These are phyloP conservation scores for Rhazya stricta DNA, from an alignment of 257 asterid species.

Conservation along the genomic window DNA sequence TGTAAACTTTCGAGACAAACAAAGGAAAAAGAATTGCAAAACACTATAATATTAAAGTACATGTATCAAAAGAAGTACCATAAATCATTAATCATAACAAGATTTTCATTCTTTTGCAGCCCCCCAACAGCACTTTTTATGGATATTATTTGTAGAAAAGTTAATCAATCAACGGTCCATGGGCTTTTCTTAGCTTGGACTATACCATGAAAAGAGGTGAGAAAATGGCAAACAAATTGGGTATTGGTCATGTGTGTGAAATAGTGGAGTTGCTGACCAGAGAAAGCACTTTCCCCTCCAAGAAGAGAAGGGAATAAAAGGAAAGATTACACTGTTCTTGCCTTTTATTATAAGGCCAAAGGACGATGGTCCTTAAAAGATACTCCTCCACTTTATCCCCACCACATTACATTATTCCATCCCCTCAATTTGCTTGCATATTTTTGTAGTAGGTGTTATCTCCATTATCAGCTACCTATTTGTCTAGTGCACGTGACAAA, in stretches of 20 bases:
- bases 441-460: conserved; percentile 17
- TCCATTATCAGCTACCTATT: conserved; percentile 10
- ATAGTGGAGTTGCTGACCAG: conserved; percentile 53
- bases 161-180: conserved; percentile 51
- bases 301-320: conserved; percentile 21
- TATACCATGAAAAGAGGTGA: conserved; percentile 57
- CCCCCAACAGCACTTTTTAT: conserved; percentile 32
- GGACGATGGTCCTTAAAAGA: conserved; percentile 31
- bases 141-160: conserved; percentile 38
- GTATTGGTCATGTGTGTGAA: conserved; percentile 38
- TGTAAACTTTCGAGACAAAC: conserved; percentile 39
- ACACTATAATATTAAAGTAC: conserved; percentile 34
- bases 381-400: conserved; percentile 39
- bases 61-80: conserved; percentile 52
- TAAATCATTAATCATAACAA: conserved; percentile 41
- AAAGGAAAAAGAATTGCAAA: conserved; percentile 23
- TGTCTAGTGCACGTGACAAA: conserved; percentile 32
- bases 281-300: conserved; percentile 34
- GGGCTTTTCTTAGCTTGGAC: conserved; percentile 25
- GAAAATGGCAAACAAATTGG: conserved; percentile 35
- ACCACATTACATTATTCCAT: conserved; percentile 27
- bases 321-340: conserved; percentile 19
- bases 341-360: conserved; percentile 24
- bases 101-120: conserved; percentile 31
- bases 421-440: conserved; percentile 16